Evolutionary conservation across 2,329 filamentous ascomycete species (phyloP), one percentile per base, ranked within the genome.

Genomic region (Colletotrichum theobromicola): DNA sequence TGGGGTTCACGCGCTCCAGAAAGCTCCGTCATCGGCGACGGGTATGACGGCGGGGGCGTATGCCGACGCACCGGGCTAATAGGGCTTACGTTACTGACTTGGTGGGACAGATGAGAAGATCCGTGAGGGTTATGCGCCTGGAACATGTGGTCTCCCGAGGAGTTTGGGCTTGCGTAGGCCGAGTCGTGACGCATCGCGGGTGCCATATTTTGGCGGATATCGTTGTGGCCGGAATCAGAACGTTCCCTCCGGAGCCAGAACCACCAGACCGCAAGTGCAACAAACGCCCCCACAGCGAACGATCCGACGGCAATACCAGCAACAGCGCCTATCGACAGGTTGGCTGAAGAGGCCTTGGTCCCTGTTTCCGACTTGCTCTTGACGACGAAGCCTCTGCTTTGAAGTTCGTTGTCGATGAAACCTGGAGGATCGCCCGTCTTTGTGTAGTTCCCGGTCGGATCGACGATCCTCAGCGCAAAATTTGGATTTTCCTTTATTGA

Each of bases 1-100:
- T 75, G 73, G 58, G 60, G 46, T 15, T 69, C 70, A 24, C 28
- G 63, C 15, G 34, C 57, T 4, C 63, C 34, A 26, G 57, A 60
- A 7, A 75, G 70, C 58, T 74, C 72, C 58, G 63, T 68, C 58
- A 57, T 73, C 42, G 70, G 63, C 24, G 42, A 28, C 24, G 58
- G 42, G 18, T 75, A 75, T 30, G 72, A 75, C 15, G 70, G 70
- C 32, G 72, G 63, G 18, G 63, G 72, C 46, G 72, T 67, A 28
- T 68, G 57, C n/a, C 46, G 63, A n/a, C 72, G 58, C 24, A 16
- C 42, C 30, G 50, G 66, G 57, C 63, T 72, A n/a, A 67, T 15
- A 8, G 63, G 69, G 50, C 72, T 75, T 37, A 64, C n/a, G 28
- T 73, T 67, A 32, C 58, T 70, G 30, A 53, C 34, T 32, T 72